phyloP scores from a whole-genome alignment of 345 rosid species.

The Litchi chinensis region DNA sequence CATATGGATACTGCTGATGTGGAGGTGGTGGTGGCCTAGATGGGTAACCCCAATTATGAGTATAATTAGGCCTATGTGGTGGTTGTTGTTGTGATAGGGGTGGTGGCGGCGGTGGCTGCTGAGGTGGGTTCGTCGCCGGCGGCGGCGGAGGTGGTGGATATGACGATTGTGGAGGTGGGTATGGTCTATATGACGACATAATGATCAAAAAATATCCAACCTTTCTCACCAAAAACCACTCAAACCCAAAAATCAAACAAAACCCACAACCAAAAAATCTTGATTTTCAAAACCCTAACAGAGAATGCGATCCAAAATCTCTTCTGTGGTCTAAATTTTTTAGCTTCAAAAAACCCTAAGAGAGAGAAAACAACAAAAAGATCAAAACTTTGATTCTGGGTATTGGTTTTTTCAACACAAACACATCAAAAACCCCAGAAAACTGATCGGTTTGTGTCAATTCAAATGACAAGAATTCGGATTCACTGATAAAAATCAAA shows the following conservation, averaged over 20 bases:
- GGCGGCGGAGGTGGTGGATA: constrained; percentile 39
- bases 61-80: constrained; percentile 21
- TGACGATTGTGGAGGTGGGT: constrained; percentile 53
- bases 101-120: constrained; percentile 20
- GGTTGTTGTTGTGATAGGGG: constrained; percentile 31
- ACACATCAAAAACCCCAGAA: background rate
- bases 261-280: background rate
- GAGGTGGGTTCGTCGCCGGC: constrained; percentile 27
- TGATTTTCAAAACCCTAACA: constrained; percentile 1
- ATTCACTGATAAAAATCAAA: background rate
- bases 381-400: constrained; percentile 14
- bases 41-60: constrained; percentile 42
- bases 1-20: constrained; percentile 67
- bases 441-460: background rate
- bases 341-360: background rate
- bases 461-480: background rate
- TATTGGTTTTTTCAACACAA: background rate
- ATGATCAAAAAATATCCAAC: background rate
- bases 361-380: background rate
- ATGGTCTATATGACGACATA: constrained; percentile 58
- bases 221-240: background rate
- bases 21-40: constrained; percentile 48
- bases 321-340: background rate
- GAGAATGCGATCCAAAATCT: constrained; percentile 5
- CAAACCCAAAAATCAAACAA: background rate